A percentile compares a stretch with the other conserved stretches of the same genome.
phyloP scores from a whole-genome alignment of 2,329 filamentous ascomycete genomes.

The Helotiales sp. region DNA sequence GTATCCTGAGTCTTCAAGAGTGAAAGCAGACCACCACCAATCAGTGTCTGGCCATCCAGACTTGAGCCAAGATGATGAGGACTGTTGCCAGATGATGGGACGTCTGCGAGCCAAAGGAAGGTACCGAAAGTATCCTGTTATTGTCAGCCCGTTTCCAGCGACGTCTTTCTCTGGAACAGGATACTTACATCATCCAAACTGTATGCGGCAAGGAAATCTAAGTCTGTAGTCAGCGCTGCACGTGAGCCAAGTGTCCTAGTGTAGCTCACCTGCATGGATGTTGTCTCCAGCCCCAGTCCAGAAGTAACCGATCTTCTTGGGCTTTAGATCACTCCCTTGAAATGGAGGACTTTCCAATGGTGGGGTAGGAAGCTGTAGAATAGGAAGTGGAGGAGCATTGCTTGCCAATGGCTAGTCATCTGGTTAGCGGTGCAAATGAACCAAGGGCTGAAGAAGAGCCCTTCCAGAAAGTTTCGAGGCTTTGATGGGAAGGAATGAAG shows the following conservation, averaged over 20 bases:
- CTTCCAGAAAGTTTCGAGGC: no score
- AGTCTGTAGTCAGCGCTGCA: not conserved
- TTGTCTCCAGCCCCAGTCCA: conserved; percentile 63
- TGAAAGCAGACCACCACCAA: conserved; percentile 58
- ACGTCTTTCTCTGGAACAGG: no score
- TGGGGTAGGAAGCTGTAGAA: conserved; percentile 60
- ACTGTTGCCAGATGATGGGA: conserved; percentile 58
- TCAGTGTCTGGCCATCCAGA: conserved; percentile 55
- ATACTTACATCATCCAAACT: conserved; percentile 51
- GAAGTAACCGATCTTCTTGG: conserved; percentile 67
- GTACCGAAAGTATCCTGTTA: conserved; percentile 55
- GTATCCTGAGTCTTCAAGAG: conserved; percentile 61
- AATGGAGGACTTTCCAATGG: conserved; percentile 55
- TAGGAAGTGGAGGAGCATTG: conserved; percentile 53
- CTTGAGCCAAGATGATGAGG: conserved; percentile 59
- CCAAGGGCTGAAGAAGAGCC: no score
- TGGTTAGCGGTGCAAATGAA: no score
- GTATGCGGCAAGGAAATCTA: conserved; percentile 57
- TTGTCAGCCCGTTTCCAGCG: not conserved
- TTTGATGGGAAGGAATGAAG: no score
- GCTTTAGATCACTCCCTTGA: conserved; percentile 53
- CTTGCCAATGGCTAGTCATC: conserved; percentile 49
- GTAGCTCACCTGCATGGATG: conserved; percentile 46
- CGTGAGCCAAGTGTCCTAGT: not conserved
- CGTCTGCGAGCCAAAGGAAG: conserved; percentile 57